Conservation (phyloP, 2,329 filamentous ascomycete genomes). For the Diaporthe citriasiana region DNA sequence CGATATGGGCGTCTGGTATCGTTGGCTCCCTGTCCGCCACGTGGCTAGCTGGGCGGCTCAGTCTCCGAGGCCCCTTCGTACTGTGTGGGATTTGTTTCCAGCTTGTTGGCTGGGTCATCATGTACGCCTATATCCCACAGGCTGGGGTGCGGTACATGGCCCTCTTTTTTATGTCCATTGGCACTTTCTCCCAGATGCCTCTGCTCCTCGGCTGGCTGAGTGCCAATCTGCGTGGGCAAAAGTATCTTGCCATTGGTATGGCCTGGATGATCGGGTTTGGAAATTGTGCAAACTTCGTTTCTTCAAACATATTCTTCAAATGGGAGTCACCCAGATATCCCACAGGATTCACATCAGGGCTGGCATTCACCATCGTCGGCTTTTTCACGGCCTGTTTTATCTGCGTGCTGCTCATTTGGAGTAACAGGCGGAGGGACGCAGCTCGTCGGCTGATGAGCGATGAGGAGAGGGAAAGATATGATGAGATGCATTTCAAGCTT, state of each 20-base stretch:
- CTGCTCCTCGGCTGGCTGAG: slow-evolving; percentile 45
- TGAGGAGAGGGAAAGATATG: slow-evolving; percentile 23
- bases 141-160: slow-evolving; percentile 49
- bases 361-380: slow-evolving; percentile 47
- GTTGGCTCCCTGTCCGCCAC: slow-evolving; percentile 46
- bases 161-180: slow-evolving; percentile 49
- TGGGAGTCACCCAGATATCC: slow-evolving; percentile 54
- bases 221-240: slow-evolving; percentile 28
- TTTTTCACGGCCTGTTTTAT: slow-evolving; percentile 7
- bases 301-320: slow-evolving; percentile 57
- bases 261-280: slow-evolving; percentile 58
- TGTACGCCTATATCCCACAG: slow-evolving; percentile 46
- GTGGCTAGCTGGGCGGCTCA: slow-evolving; percentile 45
- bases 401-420: neutral
- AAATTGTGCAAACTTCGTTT: slow-evolving; percentile 60
- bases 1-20: slow-evolving; percentile 49
- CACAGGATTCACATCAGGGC: slow-evolving; percentile 54
- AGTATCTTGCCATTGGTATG: slow-evolving; percentile 54
- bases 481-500: slow-evolving; percentile 25
- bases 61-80: slow-evolving; percentile 47
- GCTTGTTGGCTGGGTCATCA: slow-evolving; percentile 49
- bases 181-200: slow-evolving; percentile 50
- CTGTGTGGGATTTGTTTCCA: slow-evolving; percentile 46
- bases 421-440: neutral
- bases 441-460: slow-evolving; percentile 14